Base-by-base conservation (phyloP, 192 early-diverging fungal genomes). In the Coemansia sp. region DNA sequence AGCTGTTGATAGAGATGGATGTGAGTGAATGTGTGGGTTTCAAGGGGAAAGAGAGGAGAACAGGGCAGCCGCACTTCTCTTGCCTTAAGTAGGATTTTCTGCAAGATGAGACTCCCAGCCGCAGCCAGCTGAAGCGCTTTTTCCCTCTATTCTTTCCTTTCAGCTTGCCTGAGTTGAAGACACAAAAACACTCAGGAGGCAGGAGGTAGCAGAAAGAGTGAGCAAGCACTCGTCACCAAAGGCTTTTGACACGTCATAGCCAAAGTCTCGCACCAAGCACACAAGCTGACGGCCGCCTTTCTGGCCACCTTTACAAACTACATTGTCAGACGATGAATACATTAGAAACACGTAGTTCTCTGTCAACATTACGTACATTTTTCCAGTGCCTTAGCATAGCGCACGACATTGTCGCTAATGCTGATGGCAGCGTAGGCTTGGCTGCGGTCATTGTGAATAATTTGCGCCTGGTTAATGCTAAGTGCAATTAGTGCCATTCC, bases 401-500 rank as follows among this genome's bases (percentile, higher is more conserved):
- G 59, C 13, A 67, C 59, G n/a, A 67, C 73, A 31, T 68, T 66
- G 16, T 62, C 67, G 49, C 67, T 68, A 41, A 74, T 47, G 66
- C 86, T 85, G 13, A 92, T 79, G 34, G 92, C 63, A 0, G 88
- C 89, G 74, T 93, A 93, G 10, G 88, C 92, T 68, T 91, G 89
- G 64, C 90, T 91, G 74, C 91, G 91, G 52, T 90, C 82, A 41
- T 86, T 87, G 68, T 91, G 88, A 43, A 86, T 70, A 49, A 92
- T 87, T 51, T 88, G 82, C 36, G 76, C 86, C 74, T 91, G 84
- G 66, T 94, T 91, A 3, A 93, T 79, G 1, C 78, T 77, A 27
- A 91, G 83, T 1, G 83, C 89, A n/a, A 92, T 71, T 47, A 94
- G 75, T 8, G 89, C 91, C 75, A 91, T 92, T 5, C 93, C 93